Conservation (phyloP, 2,329 filamentous ascomycete genomes). For the Pseudocercospora musae region DNA sequence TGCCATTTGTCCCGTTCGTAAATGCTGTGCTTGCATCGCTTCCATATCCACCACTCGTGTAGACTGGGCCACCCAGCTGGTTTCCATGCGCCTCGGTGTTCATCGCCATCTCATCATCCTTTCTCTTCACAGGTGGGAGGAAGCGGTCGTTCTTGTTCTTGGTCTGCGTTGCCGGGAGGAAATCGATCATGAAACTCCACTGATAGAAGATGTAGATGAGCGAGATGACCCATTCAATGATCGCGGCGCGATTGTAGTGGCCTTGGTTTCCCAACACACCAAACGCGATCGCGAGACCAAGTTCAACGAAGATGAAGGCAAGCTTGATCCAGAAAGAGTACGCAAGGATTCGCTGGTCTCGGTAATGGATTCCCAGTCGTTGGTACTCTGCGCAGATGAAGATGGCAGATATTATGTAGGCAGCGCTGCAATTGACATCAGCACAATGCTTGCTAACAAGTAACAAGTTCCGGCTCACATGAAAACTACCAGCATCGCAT, state of each 20-base stretch:
- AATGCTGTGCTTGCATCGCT: conserved; percentile 8
- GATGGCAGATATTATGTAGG: conserved; percentile 80
- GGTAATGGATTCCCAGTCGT: conserved; percentile 75
- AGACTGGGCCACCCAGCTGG: conserved; percentile 33
- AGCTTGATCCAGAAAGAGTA: conserved; percentile 86
- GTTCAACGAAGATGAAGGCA: conserved; percentile 74
- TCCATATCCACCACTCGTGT: conserved; percentile 24
- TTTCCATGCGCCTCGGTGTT: conserved; percentile 28
- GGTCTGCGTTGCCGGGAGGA: conserved; percentile 71
- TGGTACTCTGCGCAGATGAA: conserved; percentile 91
- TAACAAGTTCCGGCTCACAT: conserved; percentile 43
- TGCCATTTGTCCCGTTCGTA: background rate
- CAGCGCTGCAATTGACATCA: conserved; percentile 42
- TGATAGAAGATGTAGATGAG: conserved; percentile 87
- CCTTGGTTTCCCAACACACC: conserved; percentile 42
- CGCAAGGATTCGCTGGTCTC: conserved; percentile 68
- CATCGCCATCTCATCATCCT: conserved; percentile 31
- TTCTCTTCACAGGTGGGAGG: conserved; percentile 37
- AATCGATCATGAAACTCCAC: conserved; percentile 75
- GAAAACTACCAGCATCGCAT: conserved; percentile 76
- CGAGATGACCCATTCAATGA: conserved; percentile 76
- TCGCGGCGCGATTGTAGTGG: conserved; percentile 64
- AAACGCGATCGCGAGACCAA: conserved; percentile 72
- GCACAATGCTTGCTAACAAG: background rate
- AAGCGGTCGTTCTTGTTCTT: conserved; percentile 43